These are phyloP conservation scores for Pichia nanzhaoensis DNA, from an alignment of 805 yeast genomes.

Conservation along the genomic window DNA sequence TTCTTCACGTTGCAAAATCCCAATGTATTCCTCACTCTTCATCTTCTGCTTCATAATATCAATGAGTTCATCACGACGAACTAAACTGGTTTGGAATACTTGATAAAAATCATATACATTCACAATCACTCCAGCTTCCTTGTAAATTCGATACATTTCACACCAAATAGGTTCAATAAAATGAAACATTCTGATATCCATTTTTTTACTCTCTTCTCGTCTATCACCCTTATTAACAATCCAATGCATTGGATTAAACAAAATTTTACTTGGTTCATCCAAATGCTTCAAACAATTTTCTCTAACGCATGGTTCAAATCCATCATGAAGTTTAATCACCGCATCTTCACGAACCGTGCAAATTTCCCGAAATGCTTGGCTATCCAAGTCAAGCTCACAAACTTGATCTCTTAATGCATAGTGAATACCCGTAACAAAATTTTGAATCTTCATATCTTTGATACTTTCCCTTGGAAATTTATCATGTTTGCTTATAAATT, in stretches of 20 bases:
- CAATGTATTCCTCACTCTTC: neutral
- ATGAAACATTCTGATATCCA: slow-evolving; percentile 27
- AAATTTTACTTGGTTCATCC: slow-evolving; percentile 32
- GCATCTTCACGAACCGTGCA: slow-evolving; percentile 30
- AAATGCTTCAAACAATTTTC: slow-evolving; percentile 35
- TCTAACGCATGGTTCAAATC: slow-evolving; percentile 40
- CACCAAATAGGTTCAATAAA: slow-evolving; percentile 43
- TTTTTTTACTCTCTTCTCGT: slow-evolving; percentile 6
- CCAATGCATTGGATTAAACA: slow-evolving; percentile 25
- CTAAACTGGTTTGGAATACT: slow-evolving; percentile 32
- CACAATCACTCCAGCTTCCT: slow-evolving; percentile 66
- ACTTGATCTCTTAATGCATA: slow-evolving; percentile 15
- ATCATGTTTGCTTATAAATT: slow-evolving; percentile 14
- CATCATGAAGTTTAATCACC: slow-evolving; percentile 24
- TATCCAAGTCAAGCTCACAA: slow-evolving; percentile 21
- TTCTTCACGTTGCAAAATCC: neutral
- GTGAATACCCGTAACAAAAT: slow-evolving; percentile 16
- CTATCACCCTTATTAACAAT: neutral
- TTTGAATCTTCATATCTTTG: slow-evolving; percentile 7
- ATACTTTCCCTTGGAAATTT: slow-evolving; percentile 9
- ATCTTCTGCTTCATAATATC: slow-evolving; percentile 12
- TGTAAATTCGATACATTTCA: slow-evolving; percentile 57
- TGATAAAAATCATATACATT: slow-evolving; percentile 31
- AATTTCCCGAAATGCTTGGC: slow-evolving; percentile 35
- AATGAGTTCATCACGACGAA: slow-evolving; percentile 16